phyloP scores from a whole-genome alignment of 176 grass and related monocot genomes.

The Alloteropsis semialata region DNA sequence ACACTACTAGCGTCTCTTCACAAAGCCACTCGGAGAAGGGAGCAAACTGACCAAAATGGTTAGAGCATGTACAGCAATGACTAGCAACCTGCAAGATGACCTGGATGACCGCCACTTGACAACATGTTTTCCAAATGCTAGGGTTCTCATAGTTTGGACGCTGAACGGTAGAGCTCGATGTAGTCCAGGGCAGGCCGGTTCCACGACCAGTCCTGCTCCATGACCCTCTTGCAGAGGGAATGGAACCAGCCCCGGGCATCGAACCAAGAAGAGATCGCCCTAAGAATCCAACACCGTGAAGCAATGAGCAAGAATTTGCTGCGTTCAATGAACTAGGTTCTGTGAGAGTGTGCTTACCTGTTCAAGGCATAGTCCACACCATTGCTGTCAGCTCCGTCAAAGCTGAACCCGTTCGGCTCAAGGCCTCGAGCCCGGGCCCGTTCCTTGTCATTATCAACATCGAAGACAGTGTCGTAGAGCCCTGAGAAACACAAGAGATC shows the following conservation, averaged over 20 bases:
- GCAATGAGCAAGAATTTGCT: neutral
- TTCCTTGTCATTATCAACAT: conserved; percentile 79
- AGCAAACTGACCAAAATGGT: too few relatives aligned
- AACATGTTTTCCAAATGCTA: too few relatives aligned
- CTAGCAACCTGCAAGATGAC: too few relatives aligned
- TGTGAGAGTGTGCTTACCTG: conserved; percentile 38
- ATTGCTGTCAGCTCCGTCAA: conserved; percentile 61
- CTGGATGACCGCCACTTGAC: too few relatives aligned
- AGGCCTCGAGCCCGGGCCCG: conserved; percentile 56
- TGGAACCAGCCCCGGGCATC: conserved; percentile 63
- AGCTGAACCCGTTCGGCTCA: conserved; percentile 86
- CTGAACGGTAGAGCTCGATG: conserved; percentile 74
- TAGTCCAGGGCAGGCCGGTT: conserved; percentile 85
- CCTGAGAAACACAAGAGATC: conserved; percentile 29
- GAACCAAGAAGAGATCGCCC: conserved; percentile 69
- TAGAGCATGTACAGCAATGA: too few relatives aligned
- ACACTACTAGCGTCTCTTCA: too few relatives aligned
- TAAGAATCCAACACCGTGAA: conserved; percentile 19
- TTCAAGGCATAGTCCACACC: conserved; percentile 68
- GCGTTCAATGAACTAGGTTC: neutral
- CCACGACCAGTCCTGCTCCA: conserved; percentile 96
- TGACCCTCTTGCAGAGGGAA: conserved; percentile 70
- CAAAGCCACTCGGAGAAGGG: too few relatives aligned
- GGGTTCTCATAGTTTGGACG: conserved; percentile 32
- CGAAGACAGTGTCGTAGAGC: conserved; percentile 82